phyloP scores from a whole-genome alignment of 208 protist genomes.

The Acanthamoeba divionensis region DNA sequence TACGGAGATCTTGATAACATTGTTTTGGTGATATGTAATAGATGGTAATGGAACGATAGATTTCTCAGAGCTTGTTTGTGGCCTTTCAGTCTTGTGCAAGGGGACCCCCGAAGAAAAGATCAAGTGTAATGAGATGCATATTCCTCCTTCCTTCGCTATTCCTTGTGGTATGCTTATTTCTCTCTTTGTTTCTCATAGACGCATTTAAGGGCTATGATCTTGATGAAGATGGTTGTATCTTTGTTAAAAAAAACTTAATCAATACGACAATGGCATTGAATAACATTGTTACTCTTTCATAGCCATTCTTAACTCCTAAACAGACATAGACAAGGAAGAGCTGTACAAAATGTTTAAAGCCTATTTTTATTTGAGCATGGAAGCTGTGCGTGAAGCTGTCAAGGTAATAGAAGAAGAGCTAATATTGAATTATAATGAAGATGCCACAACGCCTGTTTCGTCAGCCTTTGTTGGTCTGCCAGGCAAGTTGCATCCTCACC shows the following conservation, averaged over 20 bases:
- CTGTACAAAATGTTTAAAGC: conserved; percentile 63
- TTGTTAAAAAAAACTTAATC: neutral
- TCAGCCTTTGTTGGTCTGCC: conserved; percentile 46
- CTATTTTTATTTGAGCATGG: conserved; percentile 67
- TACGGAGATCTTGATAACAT: neutral
- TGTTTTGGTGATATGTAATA: neutral
- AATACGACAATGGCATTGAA: neutral
- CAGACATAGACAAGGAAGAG: conserved; percentile 57
- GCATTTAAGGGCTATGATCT: conserved; percentile 62
- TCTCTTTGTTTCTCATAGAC: neutral
- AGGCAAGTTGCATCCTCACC: neutral
- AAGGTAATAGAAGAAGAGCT: conserved; percentile 66
- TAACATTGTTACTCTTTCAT: neutral
- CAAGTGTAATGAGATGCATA: conserved; percentile 32
- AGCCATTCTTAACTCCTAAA: neutral
- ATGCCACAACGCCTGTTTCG: conserved; percentile 59
- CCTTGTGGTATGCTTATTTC: neutral
- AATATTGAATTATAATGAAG: conserved; percentile 61
- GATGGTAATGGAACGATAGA: conserved; percentile 61
- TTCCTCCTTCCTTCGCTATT: neutral
- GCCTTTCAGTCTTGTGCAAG: conserved; percentile 62
- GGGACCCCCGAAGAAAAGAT: conserved; percentile 67
- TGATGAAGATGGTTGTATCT: conserved; percentile 51
- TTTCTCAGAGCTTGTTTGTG: conserved; percentile 62
- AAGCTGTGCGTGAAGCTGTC: conserved; percentile 63